Percentiles rank a stretch among this genome's conserved stretches.
phyloP scores from a whole-genome alignment of 2,329 filamentous ascomycete genomes.

The Fusarium avenaceum region DNA sequence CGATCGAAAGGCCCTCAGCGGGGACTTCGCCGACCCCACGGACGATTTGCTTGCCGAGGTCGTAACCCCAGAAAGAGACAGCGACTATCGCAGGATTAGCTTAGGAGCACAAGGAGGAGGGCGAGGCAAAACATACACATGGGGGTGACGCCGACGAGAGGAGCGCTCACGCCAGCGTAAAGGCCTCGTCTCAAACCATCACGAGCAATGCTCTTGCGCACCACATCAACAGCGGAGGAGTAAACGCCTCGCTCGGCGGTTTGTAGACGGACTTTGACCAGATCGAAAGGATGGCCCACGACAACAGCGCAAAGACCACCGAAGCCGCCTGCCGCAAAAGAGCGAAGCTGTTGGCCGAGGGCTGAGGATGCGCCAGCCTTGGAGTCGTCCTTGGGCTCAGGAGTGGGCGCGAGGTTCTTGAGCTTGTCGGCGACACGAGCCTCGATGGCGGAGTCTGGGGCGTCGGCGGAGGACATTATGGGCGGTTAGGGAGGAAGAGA shows the following conservation, averaged over 20 bases:
- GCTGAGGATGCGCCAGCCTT: constrained; percentile 56
- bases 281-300: constrained; percentile 95
- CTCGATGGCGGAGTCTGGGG: constrained; percentile 46
- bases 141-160: constrained; percentile 93
- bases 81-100: constrained; percentile 64
- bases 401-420: constrained; percentile 61
- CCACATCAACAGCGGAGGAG: constrained; percentile 89
- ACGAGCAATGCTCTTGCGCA: constrained; percentile 86
- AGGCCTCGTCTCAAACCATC: constrained; percentile 86
- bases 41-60: constrained; percentile 92
- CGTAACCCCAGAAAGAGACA: constrained; percentile 87
- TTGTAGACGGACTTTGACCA: constrained; percentile 97
- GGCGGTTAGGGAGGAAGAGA: constrained; percentile 7
- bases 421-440: constrained; percentile 59
- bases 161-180: constrained; percentile 97
- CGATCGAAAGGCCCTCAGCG: constrained; percentile 82
- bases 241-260: constrained; percentile 96
- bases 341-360: constrained; percentile 73
- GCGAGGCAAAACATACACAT: constrained; percentile 81
- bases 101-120: not conserved
- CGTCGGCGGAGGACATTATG: constrained; percentile 47
- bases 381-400: constrained; percentile 58
- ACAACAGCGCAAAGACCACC: constrained; percentile 94
- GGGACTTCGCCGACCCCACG: constrained; percentile 73
- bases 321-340: constrained; percentile 89